Base-by-base conservation (phyloP, 2,329 filamentous ascomycete genomes). In the Cordyceps cateniannulata region DNA sequence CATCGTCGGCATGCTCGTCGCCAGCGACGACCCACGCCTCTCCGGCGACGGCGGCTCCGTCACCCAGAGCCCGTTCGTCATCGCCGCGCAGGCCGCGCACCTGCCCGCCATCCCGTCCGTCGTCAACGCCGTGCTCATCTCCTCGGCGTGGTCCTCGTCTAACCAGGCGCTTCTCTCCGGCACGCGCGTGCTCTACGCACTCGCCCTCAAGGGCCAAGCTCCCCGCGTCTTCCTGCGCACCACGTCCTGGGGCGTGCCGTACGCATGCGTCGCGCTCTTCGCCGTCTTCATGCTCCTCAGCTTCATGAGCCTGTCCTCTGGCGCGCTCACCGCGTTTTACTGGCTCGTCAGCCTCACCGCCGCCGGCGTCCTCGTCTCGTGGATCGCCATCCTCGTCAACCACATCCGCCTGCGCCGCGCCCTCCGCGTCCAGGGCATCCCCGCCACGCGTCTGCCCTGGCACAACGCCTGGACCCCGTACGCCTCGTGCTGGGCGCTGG, bases 41-140 rank as follows among this genome's bases (percentile, higher is more conserved):
- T 70, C 78, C 66, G 68, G 71, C 35, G 79, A 76, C 35, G 79
- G 77, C 38, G 76, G 71, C 24, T 78, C 81, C 3, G 58, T 60
- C 50, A 79, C 79, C 1, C 76, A 81, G 68, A 76, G 72, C 69
- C 87, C 86, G 12, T 90, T 87, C 67, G 88, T 93, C 62, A 89
- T 92, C 64, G 89, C 88, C 20, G 85, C 87, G 42, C 79, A 81
- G 12, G 81, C 84, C 32, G 89, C 88, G 2, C 85, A 86, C 0
- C 86, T 92, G 61, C 79, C 77, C 5, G 86, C 81, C 7, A 81
- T 92, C 5, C 86, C 88, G 0, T 85, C 84, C 6, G 82, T 93
- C 59, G 86, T 93, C 73, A 93, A 93, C 70, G 89, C 88, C 40
- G 79, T 92, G 27, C 86, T 93, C 66, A 79, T 92, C 65, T 89